Conservation (phyloP, 2,329 filamentous ascomycete species). For the Fusarium odoratissimum region DNA sequence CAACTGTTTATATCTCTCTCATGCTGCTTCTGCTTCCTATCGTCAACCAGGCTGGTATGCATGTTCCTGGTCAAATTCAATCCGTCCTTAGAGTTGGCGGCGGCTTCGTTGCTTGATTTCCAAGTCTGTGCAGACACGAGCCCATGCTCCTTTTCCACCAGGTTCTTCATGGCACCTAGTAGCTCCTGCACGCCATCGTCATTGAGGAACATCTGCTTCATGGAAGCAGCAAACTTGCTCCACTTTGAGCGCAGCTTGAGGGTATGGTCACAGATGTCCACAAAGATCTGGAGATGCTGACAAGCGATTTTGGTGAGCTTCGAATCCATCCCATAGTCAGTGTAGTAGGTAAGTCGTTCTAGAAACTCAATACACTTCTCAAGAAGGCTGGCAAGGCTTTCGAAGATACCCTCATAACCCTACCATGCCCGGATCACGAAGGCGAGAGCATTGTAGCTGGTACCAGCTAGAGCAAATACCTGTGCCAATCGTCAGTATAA, state of each 20-base stretch:
- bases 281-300: neutral
- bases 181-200: conserved; percentile 1
- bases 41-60: neutral
- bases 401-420: neutral
- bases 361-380: conserved; percentile 4
- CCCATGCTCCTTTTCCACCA: neutral
- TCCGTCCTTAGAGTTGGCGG: neutral
- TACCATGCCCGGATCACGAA: neutral
- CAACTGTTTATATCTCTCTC: neutral
- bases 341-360: neutral
- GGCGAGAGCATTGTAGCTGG: conserved; percentile 1
- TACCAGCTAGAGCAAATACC: neutral
- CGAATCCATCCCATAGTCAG: neutral
- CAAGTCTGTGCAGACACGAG: neutral
- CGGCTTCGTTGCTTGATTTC: neutral
- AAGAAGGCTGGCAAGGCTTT: neutral
- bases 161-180: neutral
- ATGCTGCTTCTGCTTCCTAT: neutral
- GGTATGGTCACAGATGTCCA: neutral
- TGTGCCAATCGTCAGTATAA: neutral
- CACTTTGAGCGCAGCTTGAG: neutral
- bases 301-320: neutral
- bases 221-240: neutral
- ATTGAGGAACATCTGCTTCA: conserved; percentile 5
- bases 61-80: neutral